Conservation (phyloP, 306 rosid genomes). For the Erythrophleum fordii region DNA sequence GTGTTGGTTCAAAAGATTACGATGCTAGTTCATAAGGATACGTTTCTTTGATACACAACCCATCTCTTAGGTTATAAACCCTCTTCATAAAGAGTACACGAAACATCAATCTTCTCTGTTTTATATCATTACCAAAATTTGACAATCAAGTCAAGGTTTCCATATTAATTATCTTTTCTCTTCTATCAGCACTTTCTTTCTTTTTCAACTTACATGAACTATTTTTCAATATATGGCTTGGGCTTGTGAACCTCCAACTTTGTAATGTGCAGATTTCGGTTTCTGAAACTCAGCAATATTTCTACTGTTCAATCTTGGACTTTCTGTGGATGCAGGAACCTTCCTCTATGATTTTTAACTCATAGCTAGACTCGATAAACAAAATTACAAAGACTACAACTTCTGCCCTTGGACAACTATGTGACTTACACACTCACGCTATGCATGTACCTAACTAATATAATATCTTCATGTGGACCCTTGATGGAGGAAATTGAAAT, state of each 20-base stretch:
- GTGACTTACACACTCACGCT: background rate
- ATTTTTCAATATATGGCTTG: too few relatives aligned
- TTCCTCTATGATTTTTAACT: background rate
- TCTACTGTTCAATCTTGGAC: background rate
- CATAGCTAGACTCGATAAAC: background rate
- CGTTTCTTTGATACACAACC: too few relatives aligned
- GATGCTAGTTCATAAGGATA: too few relatives aligned
- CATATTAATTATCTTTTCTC: background rate
- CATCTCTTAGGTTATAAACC: background rate
- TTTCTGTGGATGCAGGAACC: background rate
- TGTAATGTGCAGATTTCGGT: background rate
- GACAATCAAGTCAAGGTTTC: background rate
- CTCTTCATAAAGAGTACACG: background rate
- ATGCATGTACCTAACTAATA: background rate
- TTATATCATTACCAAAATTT: background rate
- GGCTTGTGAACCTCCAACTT: background rate
- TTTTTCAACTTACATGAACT: too few relatives aligned
- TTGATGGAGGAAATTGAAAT: background rate
- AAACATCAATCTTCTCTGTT: background rate
- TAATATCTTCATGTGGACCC: background rate
- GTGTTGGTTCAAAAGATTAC: too few relatives aligned
- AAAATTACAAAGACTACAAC: background rate
- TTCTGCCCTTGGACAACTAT: background rate
- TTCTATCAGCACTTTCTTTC: too few relatives aligned
- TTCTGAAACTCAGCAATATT: background rate